phyloP scores from a whole-genome alignment of 108 stramenopile species.

The Cylindrotheca closterium region DNA sequence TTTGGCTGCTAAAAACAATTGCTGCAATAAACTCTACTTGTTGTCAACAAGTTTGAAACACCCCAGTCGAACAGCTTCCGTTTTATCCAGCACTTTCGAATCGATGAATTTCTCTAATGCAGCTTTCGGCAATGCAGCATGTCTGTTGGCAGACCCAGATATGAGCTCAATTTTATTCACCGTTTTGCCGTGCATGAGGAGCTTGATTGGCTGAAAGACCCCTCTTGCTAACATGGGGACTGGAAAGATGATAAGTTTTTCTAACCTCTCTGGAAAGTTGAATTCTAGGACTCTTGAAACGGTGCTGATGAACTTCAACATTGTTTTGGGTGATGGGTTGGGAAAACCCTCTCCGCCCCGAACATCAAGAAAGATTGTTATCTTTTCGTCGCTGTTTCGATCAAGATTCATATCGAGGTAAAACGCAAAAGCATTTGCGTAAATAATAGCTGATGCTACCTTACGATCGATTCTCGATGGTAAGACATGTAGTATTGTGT shows the following conservation, averaged over 20 bases:
- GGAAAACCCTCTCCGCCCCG: slow-evolving; percentile 70
- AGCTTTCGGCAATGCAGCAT: slow-evolving; percentile 43
- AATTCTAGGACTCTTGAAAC: slow-evolving; percentile 33
- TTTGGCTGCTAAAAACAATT: too few relatives aligned
- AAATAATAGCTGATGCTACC: slow-evolving; percentile 43
- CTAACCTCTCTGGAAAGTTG: slow-evolving; percentile 50
- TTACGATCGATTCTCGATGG: slow-evolving; percentile 60
- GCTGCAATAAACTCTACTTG: too few relatives aligned
- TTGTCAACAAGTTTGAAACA: slow-evolving; percentile 3
- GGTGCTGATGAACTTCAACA: slow-evolving; percentile 53
- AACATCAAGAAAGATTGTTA: slow-evolving; percentile 59
- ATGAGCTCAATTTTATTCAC: slow-evolving; percentile 36
- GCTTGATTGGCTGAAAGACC: slow-evolving; percentile 56
- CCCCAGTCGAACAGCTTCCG: slow-evolving; percentile 17
- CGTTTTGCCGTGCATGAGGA: slow-evolving; percentile 42
- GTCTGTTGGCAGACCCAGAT: slow-evolving; percentile 41
- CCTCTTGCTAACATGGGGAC: slow-evolving; percentile 45
- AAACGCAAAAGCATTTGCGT: slow-evolving; percentile 56
- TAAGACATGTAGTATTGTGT: slow-evolving; percentile 47
- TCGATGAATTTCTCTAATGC: slow-evolving; percentile 39
- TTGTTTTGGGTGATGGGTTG: slow-evolving; percentile 46
- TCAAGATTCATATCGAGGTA: slow-evolving; percentile 56
- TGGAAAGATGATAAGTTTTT: slow-evolving; percentile 53
- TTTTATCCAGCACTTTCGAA: slow-evolving; percentile 30
- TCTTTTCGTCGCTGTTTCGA: slow-evolving; percentile 42